A percentile compares a stretch with the other conserved stretches of the same genome.
phyloP scores from a whole-genome alignment of 345 rosid species.

The Citrus unshiu region DNA sequence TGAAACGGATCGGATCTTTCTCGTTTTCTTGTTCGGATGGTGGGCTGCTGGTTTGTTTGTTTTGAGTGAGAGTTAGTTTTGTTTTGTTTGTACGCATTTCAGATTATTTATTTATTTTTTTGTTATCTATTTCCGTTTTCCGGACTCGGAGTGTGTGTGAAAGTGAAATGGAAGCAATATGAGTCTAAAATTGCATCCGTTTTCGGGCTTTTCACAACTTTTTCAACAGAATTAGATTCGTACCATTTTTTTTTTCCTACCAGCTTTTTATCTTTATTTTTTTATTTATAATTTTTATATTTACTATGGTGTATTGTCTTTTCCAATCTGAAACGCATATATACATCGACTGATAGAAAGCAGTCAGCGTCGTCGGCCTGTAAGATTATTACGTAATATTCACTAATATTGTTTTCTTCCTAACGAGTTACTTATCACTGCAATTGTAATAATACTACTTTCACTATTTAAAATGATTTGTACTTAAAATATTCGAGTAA shows the following conservation, averaged over 20 bases:
- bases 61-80: neutral
- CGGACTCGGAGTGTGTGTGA: neutral
- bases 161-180: neutral
- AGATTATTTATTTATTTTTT: neutral
- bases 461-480: too few relatives aligned
- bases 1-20: conserved; percentile 15
- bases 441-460: too few relatives aligned
- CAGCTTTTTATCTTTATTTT: too few relatives aligned
- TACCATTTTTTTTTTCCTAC: neutral
- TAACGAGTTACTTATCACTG: too few relatives aligned
- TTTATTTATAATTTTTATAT: neutral
- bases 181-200: conserved; percentile 3
- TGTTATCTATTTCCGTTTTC: neutral
- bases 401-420: too few relatives aligned
- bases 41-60: neutral
- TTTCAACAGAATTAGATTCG: conserved; percentile 15
- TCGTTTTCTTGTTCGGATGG: neutral
- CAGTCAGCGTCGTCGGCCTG: too few relatives aligned
- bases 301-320: neutral
- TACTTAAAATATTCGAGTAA: too few relatives aligned
- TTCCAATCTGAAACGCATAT: too few relatives aligned
- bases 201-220: conserved; percentile 15
- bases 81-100: too few relatives aligned
- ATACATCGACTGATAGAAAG: too few relatives aligned
- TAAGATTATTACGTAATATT: too few relatives aligned